Evolutionary conservation across 306 rosid species (phyloP), one percentile per base, ranked within the genome.

Genomic region (Citrullus colocynthis): DNA sequence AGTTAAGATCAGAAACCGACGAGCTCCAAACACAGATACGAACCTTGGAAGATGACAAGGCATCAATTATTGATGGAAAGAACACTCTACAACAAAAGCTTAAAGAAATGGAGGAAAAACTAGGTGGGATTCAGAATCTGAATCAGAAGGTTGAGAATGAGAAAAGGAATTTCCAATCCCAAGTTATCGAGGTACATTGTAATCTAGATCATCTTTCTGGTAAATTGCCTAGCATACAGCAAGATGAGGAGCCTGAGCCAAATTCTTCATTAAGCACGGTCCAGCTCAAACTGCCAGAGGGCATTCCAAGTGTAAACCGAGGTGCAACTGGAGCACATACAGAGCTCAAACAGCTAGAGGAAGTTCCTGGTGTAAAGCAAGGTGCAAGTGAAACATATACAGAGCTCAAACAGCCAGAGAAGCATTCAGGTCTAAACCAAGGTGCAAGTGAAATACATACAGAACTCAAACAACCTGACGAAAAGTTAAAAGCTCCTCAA

Each of bases 41-140:
- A 76, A 84, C 63, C 57, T 83, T 92, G 77, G 97, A 91, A 83
- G 87, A 78, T 36, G 97, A 93, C 20, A 92, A 91, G 82, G 86
- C 81, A 10, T 81, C 77, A 60, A 76, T 89, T 42, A 79, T 81
- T 39, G 82, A 83, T 54, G 96, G 89, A 60, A 87, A 83, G 72
- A 83, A 80, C 20, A 80, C 76, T 66, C 74, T 89, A 84, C 88
- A 78, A 20, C 75, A 79, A 21, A 88, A 84, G 87, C 77, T 91
- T 51, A 85, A 80, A 79, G 91, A 88, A 81, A 83, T 89, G 93
- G 99, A 92, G 79, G 86, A 80, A 75, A 88, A 80, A 81, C 41
- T 91, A 80, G 78, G 80, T 2, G 85, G 55, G 51, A 81, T 90
- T 55, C 89, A 87, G 78, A 87, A 87, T 78, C 88, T 92, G 36